Evolutionary conservation across 805 yeast genomes (phyloP).

Genomic region (Wickerhamiella lipophila): DNA sequence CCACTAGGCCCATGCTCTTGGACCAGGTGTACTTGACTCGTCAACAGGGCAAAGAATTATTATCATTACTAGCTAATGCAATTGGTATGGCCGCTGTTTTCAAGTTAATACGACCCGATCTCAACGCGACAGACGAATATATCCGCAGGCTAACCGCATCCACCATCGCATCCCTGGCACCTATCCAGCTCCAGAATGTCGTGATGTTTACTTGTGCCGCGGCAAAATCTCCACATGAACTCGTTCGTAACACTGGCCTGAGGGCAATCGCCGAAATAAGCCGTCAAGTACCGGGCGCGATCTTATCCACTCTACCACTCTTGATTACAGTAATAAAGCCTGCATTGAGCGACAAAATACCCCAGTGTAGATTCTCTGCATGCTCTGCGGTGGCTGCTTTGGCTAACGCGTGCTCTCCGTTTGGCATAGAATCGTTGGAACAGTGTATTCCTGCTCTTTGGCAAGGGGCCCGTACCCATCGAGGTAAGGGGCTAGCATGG

Average conservation of each 20-base stretch:
- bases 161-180: constrained; percentile 72
- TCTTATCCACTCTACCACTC: constrained; percentile 59
- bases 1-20: constrained; percentile 62
- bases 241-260: constrained; percentile 72
- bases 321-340: constrained; percentile 49
- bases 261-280: constrained; percentile 68
- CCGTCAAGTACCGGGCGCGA: constrained; percentile 50
- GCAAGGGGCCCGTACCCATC: constrained; percentile 60
- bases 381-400: constrained; percentile 60
- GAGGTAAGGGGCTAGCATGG: constrained; percentile 67
- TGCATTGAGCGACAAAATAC: constrained; percentile 53
- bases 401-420: constrained; percentile 75
- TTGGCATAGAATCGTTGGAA: constrained; percentile 84
- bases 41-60: constrained; percentile 65
- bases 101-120: constrained; percentile 65
- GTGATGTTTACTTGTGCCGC: constrained; percentile 77
- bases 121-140: constrained; percentile 71
- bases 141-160: constrained; percentile 65
- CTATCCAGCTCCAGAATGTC: constrained; percentile 52
- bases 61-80: constrained; percentile 61
- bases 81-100: constrained; percentile 75
- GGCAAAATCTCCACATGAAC: constrained; percentile 63
- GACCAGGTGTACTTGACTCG: constrained; percentile 71
- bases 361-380: constrained; percentile 53
- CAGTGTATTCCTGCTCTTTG: constrained; percentile 60